These are phyloP conservation scores for Dacryopinax primogenitus DNA, from an alignment of 768 basidiomycete genomes.

Conservation along the genomic window DNA sequence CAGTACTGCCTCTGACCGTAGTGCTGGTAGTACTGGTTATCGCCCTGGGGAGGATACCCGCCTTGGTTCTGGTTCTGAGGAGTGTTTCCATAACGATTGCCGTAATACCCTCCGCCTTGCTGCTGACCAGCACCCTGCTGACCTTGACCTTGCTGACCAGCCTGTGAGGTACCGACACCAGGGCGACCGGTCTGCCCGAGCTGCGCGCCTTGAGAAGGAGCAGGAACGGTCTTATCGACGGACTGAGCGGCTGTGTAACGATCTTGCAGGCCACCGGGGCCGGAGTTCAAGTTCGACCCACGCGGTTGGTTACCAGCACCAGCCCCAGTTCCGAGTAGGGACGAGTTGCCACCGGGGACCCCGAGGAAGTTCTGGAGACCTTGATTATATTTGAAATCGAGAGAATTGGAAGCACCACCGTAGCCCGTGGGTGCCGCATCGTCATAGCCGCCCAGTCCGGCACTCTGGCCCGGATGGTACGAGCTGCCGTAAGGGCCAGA, in stretches of 20 bases:
- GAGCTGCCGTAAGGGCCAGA: neutral
- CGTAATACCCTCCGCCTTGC: conserved; percentile 4
- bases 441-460: neutral
- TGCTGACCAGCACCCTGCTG: neutral
- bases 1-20: conserved; percentile 9
- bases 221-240: neutral
- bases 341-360: neutral
- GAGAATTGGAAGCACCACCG: neutral
- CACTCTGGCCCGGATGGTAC: neutral
- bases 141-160: neutral
- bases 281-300: neutral
- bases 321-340: neutral
- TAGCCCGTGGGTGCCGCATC: neutral
- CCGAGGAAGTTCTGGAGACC: conserved; percentile 7
- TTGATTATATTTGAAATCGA: neutral
- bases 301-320: neutral
- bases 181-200: conserved; percentile 1
- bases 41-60: neutral
- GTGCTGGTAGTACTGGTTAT: conserved; percentile 7
- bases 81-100: neutral
- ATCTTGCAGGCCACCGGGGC: neutral
- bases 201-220: neutral
- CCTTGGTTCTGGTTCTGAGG: neutral
- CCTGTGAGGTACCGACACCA: neutral
- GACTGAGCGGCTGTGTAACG: conserved; percentile 1